phyloP scores from a whole-genome alignment of 2,329 filamentous ascomycete genomes.

The Immersiporthe knoxdaviesiana region DNA sequence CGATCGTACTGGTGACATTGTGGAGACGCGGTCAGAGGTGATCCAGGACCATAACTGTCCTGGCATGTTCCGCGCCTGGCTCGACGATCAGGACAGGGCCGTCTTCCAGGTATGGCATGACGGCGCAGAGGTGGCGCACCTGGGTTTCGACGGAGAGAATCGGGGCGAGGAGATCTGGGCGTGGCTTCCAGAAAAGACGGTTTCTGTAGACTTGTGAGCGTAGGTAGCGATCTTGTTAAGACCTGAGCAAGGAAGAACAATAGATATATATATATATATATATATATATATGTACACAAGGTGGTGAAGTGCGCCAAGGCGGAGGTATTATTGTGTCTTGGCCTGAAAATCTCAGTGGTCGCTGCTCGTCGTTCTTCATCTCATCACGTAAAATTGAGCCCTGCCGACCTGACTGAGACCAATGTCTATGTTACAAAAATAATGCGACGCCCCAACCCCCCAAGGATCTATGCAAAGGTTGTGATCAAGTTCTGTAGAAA shows the following conservation, averaged over 20 bases:
- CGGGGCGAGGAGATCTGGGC: constrained; percentile 8
- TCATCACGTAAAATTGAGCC: constrained; percentile 12
- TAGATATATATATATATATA: background rate
- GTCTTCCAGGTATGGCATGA: constrained; percentile 61
- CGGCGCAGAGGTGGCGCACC: constrained; percentile 10
- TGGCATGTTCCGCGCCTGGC: constrained; percentile 84
- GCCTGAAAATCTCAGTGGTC: constrained; percentile 10
- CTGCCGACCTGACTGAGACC: constrained; percentile 17
- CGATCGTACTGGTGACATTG: constrained; percentile 42
- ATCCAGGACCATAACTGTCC: constrained; percentile 83
- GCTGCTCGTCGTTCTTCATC: background rate
- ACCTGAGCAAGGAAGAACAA: background rate
- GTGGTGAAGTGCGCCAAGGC: constrained; percentile 11
- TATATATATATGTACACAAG: background rate
- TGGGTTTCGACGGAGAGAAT: constrained; percentile 17
- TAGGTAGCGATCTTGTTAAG: background rate
- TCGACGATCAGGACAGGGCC: constrained; percentile 62
- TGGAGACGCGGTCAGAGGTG: constrained; percentile 54
- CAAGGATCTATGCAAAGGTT: constrained; percentile 26
- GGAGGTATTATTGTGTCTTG: constrained; percentile 28
- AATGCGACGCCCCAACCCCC: constrained; percentile 24
- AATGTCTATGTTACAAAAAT: constrained; percentile 28
- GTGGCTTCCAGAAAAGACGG: constrained; percentile 8
- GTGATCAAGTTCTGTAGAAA: constrained; percentile 22
- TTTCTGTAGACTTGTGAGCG: constrained; percentile 11